phyloP scores from a whole-genome alignment of 73 alveolate genomes.

The Urostyla sp. region DNA sequence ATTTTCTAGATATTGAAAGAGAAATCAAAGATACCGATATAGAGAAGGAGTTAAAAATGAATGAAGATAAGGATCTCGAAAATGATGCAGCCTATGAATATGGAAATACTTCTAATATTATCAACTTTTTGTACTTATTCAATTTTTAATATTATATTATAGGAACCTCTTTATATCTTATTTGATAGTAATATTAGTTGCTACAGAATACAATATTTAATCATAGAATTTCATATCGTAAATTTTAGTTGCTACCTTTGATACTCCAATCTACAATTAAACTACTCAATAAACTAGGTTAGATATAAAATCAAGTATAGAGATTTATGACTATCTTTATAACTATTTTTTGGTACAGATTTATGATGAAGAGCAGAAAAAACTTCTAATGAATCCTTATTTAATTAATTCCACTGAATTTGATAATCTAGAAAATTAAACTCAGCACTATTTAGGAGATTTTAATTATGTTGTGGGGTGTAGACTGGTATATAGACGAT shows the following conservation, averaged over 20 bases:
- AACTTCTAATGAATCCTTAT: conserved; percentile 12
- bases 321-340: conserved; percentile 9
- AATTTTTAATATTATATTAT: too few species aligned
- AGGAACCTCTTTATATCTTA: conserved; percentile 27
- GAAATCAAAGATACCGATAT: too few species aligned
- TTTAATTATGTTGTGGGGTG: conserved; percentile 34
- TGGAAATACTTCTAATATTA: too few species aligned
- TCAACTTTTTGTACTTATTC: too few species aligned
- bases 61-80: too few species aligned
- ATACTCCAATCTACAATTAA: too few species aligned
- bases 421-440: background rate
- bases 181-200: conserved; percentile 16
- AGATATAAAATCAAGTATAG: background rate
- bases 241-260: conserved; percentile 11
- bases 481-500: conserved; percentile 15
- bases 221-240: background rate
- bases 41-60: too few species aligned
- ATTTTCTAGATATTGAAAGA: too few species aligned
- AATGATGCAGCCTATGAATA: too few species aligned
- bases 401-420: background rate
- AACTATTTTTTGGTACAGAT: conserved; percentile 1
- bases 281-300: background rate
- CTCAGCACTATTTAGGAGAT: conserved; percentile 11
- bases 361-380: conserved; percentile 20
- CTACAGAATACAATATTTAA: conserved; percentile 42